These are phyloP conservation scores for Trapa incisa DNA, from an alignment of 345 rosid species.

Conservation along the genomic window DNA sequence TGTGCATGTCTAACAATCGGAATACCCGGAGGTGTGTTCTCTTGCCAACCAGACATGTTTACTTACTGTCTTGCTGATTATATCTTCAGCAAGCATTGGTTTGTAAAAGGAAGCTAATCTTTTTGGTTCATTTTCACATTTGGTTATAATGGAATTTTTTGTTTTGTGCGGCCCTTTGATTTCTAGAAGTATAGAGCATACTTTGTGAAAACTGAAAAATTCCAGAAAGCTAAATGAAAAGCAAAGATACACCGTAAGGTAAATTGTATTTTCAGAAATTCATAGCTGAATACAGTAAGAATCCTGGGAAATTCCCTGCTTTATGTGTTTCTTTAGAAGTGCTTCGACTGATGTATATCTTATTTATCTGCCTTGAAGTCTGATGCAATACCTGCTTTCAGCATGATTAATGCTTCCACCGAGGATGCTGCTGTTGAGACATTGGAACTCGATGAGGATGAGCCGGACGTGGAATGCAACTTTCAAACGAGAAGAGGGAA, in stretches of 20 bases:
- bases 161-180: background rate
- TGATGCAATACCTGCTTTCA: conserved; percentile 22
- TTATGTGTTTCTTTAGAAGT: background rate
- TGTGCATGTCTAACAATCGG: background rate
- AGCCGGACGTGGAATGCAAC: conserved; percentile 14
- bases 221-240: background rate
- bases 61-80: background rate
- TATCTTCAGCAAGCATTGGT: background rate
- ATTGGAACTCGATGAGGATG: conserved; percentile 21
- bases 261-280: background rate
- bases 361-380: conserved; percentile 1
- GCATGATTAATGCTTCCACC: conserved; percentile 21
- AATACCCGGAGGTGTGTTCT: background rate
- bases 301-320: background rate
- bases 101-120: background rate
- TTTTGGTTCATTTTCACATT: background rate
- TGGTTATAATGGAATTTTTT: background rate
- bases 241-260: background rate
- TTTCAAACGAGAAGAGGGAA: conserved; percentile 22
- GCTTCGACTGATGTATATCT: background rate
- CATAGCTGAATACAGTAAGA: background rate
- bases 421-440: conserved; percentile 18
- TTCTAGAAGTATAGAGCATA: background rate
- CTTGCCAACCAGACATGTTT: background rate
- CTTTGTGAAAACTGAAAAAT: background rate